Percentiles rank a stretch among this genome's conserved stretches.
Evolutionary conservation across 2,329 filamentous ascomycete genomes (phyloP).

Genomic region (Hypoxylon sp.): DNA sequence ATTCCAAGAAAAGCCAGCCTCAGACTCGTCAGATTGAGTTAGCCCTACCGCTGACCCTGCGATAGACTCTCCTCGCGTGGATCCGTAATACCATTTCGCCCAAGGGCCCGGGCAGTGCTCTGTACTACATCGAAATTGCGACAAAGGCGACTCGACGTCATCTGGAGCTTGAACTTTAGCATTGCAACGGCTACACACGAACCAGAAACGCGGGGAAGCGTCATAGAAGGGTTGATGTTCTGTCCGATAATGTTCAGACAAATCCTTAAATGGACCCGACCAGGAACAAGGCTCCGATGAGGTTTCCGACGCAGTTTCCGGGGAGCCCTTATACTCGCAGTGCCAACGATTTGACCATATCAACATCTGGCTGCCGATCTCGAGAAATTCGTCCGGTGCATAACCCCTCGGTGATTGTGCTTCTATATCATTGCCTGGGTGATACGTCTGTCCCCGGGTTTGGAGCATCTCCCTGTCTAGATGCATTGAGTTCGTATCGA

Average conservation of each 20-base stretch:
- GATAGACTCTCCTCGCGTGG: conserved; percentile 30
- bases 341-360: conserved; percentile 44
- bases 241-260: conserved; percentile 45
- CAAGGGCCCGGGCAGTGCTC: conserved; percentile 38
- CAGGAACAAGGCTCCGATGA: conserved; percentile 45
- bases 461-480: conserved; percentile 43
- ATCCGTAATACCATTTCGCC: conserved; percentile 48
- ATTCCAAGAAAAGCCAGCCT: conserved; percentile 44
- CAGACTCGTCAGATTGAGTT: conserved; percentile 48
- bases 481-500: conserved; percentile 41
- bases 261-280: conserved; percentile 46
- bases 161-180: conserved; percentile 17
- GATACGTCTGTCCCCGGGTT: conserved; percentile 40
- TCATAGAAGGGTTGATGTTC: conserved; percentile 46
- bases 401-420: conserved; percentile 15
- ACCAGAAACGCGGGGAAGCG: conserved; percentile 33
- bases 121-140: conserved; percentile 31
- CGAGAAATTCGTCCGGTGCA: conserved; percentile 25
- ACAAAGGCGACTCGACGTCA: conserved; percentile 22
- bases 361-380: conserved; percentile 45
- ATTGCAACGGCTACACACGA: conserved; percentile 44
- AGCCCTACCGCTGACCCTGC: conserved; percentile 32
- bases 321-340: conserved; percentile 45
- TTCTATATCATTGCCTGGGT: conserved; percentile 32
- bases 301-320: conserved; percentile 35